Evolutionary conservation across 805 yeast genomes (phyloP), one percentile per base, ranked within the genome.

Genomic region (Candida manassasensis): DNA sequence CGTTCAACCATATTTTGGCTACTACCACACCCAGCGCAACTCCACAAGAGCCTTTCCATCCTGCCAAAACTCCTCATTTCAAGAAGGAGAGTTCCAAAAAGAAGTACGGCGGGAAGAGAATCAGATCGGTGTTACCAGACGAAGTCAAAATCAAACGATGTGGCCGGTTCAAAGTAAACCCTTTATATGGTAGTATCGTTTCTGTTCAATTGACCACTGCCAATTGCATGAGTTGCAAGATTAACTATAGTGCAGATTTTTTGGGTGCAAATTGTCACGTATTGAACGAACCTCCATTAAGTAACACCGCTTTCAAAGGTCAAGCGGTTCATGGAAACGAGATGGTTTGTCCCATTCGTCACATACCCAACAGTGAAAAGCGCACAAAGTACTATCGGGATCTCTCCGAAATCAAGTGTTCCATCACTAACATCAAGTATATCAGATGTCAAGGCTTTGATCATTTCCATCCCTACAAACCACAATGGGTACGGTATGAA

Each of bases 401-500:
- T n/a, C 34, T 50, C 19, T 32, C 29, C 11, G 33, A 9, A 6
- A 18, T 44, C 11, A 35, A 41, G 6, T 39, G 41, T 7, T 34
- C 51, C 3, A 48, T 56, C n/a, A 27, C 47, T n/a, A 45, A 45
- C 43, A 43, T 58, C 10, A 42, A 42, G 7, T 58, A 58, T 42
- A 47, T 48, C 29, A 44, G 44, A 13, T 48, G 52, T 15, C 29
- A 46, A 2, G 42, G 43, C n/a, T 58, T 45, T 41, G 37, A 38
- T 19, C 27, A 40, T 14, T 40, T 45, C 22, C 46, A 38, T 12
- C 64, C 64, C 5, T 59, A 59, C 35, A 62, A 59, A 37, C 59
- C 61, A 12, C 62, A 59, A 34, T 53, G 48, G 34, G 47, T 49
- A 17, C 44, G 64, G 19, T 52, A 45, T 39, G 64, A 59, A 39